Base-by-base conservation (phyloP, 2,329 filamentous ascomycete genomes). In the Exophiala sideris region DNA sequence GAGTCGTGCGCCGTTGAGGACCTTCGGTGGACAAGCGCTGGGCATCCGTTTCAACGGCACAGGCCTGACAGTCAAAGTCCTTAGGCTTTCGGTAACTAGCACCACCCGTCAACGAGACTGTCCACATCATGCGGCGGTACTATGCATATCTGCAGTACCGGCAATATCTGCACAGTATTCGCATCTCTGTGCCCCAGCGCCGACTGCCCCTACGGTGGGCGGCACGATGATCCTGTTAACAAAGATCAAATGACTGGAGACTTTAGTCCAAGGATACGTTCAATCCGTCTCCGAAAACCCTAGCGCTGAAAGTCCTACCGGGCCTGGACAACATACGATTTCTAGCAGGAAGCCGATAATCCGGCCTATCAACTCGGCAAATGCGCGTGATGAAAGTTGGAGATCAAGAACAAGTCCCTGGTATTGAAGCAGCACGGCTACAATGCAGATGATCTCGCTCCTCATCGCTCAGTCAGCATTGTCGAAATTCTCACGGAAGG, bases 291-390 rank as follows among this genome's bases (percentile, higher is more conserved):
- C 59, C 40, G 41, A 57, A 5, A 59, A 62, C 44, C 55, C 45
- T 1, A 32, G 50, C 10, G 55, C 54, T 32, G 45, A 52, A 48
- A 55, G 21, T 65, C 67, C 47, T 57, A 46, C 29, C 54, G 56
- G 3, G 53, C 67, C 36, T 67, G 65, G 65, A 61, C 56, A 32
- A 57, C 67, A 47, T 65, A 67, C 48, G 59, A 59, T 54, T 67
- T 62, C 62, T 61, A 55, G 49, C 51, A 65, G 51, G 58, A 51
- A 1, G 50, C 61, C 14, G 52, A 61, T 42, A 61, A 62, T 55
- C 59, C 58, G 49, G 57, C 56, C 20, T 62, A 60, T 16, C 63
- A 58, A 8, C 52, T 67, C 12, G 57, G 61, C 16, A 62, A 63
- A 39, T 66, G 63, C 41, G 50, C 60, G 18, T 50, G 45, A 40